These are phyloP conservation scores for Talaromyces marneffei DNA, from an alignment of 2,329 filamentous ascomycete species.

Conservation along the genomic window DNA sequence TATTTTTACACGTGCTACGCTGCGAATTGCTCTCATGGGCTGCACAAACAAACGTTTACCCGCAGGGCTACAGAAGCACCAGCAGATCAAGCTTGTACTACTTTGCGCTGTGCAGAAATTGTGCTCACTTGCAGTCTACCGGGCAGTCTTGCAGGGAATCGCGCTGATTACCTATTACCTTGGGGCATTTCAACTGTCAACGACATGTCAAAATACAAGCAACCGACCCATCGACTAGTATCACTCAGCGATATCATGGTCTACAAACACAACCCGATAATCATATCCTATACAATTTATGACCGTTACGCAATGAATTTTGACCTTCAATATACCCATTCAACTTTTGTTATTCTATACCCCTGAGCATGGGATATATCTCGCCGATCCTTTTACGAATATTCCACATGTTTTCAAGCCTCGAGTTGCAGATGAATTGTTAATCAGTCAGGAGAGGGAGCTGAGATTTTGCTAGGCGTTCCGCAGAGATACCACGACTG, in stretches of 20 bases:
- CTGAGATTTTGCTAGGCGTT: constrained; percentile 12
- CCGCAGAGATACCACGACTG: constrained; percentile 12
- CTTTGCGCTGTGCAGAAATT: neutral
- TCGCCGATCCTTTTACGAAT: neutral
- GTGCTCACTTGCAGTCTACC: neutral
- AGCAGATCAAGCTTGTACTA: neutral
- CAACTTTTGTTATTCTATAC: neutral
- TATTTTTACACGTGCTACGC: neutral
- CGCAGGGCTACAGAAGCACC: neutral
- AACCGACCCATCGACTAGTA: neutral
- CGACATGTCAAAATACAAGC: neutral
- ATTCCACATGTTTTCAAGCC: neutral
- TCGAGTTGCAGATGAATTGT: neutral
- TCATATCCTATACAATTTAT: neutral
- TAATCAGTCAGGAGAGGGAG: constrained; percentile 8
- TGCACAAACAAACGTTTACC: neutral
- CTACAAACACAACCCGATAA: no score
- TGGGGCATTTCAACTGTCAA: neutral
- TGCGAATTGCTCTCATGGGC: neutral
- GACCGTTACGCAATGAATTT: neutral
- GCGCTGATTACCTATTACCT: no score
- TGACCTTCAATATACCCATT: neutral
- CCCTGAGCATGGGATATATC: neutral
- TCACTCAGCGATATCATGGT: neutral
- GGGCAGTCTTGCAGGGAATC: neutral